Percentiles rank a stretch among this genome's conserved stretches.
These are phyloP conservation scores for Fusarium sp. DNA, from an alignment of 2,329 filamentous ascomycete genomes.

Conservation along the genomic window DNA sequence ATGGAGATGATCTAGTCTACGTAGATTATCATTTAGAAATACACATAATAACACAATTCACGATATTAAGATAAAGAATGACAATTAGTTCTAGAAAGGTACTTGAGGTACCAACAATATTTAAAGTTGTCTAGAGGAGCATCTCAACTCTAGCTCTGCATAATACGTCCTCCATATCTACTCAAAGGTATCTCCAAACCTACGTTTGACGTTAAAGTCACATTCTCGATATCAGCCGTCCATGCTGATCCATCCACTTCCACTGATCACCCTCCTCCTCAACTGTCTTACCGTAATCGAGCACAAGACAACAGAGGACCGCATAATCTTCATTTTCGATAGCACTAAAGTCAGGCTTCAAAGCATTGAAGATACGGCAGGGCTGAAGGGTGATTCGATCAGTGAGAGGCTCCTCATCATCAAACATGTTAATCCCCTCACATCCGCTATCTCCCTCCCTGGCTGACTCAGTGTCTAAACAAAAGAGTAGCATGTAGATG, in stretches of 20 bases:
- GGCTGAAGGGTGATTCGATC: background rate
- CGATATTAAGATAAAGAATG: fast-evolving
- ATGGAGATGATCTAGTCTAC: too few relatives aligned
- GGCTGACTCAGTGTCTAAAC: fast-evolving
- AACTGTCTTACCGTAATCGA: background rate
- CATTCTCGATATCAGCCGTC: background rate
- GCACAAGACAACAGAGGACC: background rate
- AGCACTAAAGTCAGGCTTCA: background rate
- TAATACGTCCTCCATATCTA: fast-evolving
- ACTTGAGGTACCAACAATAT: fast-evolving
- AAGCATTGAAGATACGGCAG: background rate
- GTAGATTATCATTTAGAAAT: fast-evolving
- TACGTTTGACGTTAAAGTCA: fast-evolving
- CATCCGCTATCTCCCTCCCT: background rate
- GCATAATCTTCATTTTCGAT: background rate
- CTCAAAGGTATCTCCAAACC: fast-evolving
- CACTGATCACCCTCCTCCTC: background rate
- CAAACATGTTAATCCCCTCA: background rate
- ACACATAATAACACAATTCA: fast-evolving
- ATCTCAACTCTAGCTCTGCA: fast-evolving
- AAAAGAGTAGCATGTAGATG: fast-evolving
- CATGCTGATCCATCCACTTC: background rate
- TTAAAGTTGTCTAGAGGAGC: fast-evolving
- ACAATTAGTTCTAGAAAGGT: background rate
- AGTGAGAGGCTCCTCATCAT: background rate